A percentile compares a stretch with the other conserved stretches of the same genome.
phyloP scores from a whole-genome alignment of 2,329 filamentous ascomycete species.

The Phialophora expanda region DNA sequence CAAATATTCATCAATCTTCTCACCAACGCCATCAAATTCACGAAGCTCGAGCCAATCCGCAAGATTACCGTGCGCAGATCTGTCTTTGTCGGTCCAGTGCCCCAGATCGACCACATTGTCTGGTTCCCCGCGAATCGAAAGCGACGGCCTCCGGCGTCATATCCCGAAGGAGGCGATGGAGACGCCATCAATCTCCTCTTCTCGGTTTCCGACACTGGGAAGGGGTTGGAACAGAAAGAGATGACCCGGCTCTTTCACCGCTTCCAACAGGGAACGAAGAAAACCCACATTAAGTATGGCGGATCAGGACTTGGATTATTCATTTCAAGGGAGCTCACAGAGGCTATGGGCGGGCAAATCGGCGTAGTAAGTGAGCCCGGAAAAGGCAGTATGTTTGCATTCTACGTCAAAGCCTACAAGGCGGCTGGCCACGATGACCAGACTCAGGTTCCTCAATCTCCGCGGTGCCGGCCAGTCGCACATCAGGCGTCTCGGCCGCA shows the following conservation, averaged over 20 bases:
- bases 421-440: conserved; percentile 4
- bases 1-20: conserved; percentile 66
- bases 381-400: conserved; percentile 62
- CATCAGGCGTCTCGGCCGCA: conserved; percentile 5
- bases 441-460: background rate
- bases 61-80: conserved; percentile 26
- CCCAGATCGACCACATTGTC: conserved; percentile 20
- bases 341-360: conserved; percentile 79
- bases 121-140: conserved; percentile 32
- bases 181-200: conserved; percentile 70
- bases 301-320: conserved; percentile 79
- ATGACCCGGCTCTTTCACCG: conserved; percentile 76
- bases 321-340: conserved; percentile 75
- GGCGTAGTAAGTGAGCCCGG: conserved; percentile 65
- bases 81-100: conserved; percentile 16
- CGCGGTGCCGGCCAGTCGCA: background rate
- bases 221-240: conserved; percentile 72
- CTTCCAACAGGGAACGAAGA: conserved; percentile 76
- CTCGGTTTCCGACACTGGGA: conserved; percentile 76
- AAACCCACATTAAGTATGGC: conserved; percentile 78
- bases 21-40: conserved; percentile 69
- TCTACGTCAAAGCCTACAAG: conserved; percentile 57
- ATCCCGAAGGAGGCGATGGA: conserved; percentile 59
- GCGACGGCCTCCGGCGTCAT: conserved; percentile 41
- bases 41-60: conserved; percentile 40